phyloP scores from a whole-genome alignment of 441 rosid species.

The Gossypium gossypioides region DNA sequence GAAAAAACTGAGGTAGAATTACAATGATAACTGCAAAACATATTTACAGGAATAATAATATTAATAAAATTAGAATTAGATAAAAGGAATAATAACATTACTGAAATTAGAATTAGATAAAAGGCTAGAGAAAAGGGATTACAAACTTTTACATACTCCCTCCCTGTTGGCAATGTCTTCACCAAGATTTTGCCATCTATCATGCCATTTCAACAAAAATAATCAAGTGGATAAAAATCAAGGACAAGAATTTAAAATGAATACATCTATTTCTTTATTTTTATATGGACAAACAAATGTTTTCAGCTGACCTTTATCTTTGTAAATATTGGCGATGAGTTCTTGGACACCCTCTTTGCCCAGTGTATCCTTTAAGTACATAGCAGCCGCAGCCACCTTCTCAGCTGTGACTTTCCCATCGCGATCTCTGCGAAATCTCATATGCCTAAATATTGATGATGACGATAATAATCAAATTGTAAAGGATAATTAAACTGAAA shows the following conservation, averaged over 20 bases:
- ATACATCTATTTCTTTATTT: neutral
- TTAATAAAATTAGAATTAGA: too few species aligned
- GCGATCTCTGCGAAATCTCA: slow-evolving; percentile 41
- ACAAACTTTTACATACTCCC: too few species aligned
- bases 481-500: too few species aligned
- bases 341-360: slow-evolving; percentile 77
- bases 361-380: slow-evolving; percentile 60
- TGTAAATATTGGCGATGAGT: slow-evolving; percentile 64
- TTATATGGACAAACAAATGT: neutral
- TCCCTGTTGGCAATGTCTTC: neutral
- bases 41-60: too few species aligned
- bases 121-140: too few species aligned
- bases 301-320: slow-evolving; percentile 52
- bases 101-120: too few species aligned
- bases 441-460: too few species aligned
- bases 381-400: slow-evolving; percentile 76
- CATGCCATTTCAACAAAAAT: too few species aligned
- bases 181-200: neutral
- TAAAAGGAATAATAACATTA: too few species aligned
- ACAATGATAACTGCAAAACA: neutral
- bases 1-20: neutral
- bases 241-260: too few species aligned
- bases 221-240: too few species aligned
- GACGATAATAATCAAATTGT: too few species aligned
- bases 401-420: slow-evolving; percentile 83